Evolutionary conservation across 2,329 filamentous ascomycete species (phyloP), one percentile per base, ranked within the genome.

Genomic region (Ceratocystis lukuohia): DNA sequence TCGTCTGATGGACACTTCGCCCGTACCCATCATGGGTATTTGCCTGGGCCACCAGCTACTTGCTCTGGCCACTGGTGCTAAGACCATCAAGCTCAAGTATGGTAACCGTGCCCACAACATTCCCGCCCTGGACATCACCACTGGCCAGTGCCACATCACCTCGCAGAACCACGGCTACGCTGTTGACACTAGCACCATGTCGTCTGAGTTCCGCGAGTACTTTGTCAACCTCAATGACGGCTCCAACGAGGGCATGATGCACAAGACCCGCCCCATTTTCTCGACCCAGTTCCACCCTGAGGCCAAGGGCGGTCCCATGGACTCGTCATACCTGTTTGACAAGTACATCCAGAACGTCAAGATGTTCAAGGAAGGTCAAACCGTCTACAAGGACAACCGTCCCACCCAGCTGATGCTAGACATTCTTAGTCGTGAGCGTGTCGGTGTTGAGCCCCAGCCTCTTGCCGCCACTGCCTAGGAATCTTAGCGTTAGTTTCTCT

Each of bases 61-160:
- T 67, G 93, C 92, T 70, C 84, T 96, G 71, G 91, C 94, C 62
- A 83, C 88, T 68, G 94, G 94, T 70, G 94, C 90, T 65, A 83
- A 85, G 72, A 97, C 94, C 69, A 88, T 95, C 79, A 97, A 97
- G 84, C 85, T 99, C 78, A 97, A 97, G 84, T 99, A 96, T 77
- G 94, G 94, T 74, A 99, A 99, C 84, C 89, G 94, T 71, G 94
- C 92, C 20, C 94, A 97, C 82, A 99, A 99, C 82, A 97, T 97
- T 72, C 94, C 94, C 7, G 91, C 92, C 68, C 81, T 97, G 67
- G 93, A 97, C 75, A 81, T 96, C 75, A 96, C 89, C 69, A 97
- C 93, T 46, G 93, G 94, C 67, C 91, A 93, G 77, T 97, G 94
- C 85, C 93, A 97, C 81, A 97, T 97, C 77, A 97, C 93, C 68